Conservation (phyloP, 139 green algal species). For the Marvania coccoides region DNA sequence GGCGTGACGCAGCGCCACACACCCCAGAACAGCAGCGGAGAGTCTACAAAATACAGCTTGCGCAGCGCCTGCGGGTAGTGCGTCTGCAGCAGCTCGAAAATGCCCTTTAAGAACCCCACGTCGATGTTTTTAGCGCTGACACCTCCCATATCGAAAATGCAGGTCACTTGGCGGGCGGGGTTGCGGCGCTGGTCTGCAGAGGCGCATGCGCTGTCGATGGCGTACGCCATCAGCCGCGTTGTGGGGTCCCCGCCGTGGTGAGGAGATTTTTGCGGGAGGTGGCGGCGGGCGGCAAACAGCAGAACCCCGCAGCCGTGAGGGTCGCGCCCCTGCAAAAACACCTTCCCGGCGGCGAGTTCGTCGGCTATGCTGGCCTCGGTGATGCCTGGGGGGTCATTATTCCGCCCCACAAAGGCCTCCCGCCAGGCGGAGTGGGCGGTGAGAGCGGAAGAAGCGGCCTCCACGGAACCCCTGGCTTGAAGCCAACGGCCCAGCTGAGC, state of each 20-base stretch:
- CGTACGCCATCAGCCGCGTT: conserved; percentile 31
- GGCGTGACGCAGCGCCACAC: conserved; percentile 54
- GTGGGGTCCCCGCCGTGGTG: conserved; percentile 13
- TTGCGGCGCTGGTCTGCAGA: conserved; percentile 15
- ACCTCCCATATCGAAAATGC: conserved; percentile 44
- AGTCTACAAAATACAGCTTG: conserved; percentile 49
- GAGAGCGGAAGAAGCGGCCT: conserved; percentile 12
- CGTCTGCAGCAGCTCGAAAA: conserved; percentile 53
- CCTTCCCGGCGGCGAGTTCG: conserved; percentile 32
- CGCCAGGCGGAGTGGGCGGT: conserved; percentile 29
- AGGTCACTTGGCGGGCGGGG: conserved; percentile 17
- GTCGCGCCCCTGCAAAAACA: conserved; percentile 37
- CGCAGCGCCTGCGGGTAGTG: conserved; percentile 53
- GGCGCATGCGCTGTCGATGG: conserved; percentile 29
- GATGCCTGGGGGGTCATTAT: not conserved
- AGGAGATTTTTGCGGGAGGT: not conserved
- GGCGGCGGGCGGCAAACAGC: conserved; percentile 16
- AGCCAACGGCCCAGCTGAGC: conserved; percentile 22
- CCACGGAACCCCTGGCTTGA: not conserved
- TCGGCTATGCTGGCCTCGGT: conserved; percentile 22
- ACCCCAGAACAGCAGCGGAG: conserved; percentile 53
- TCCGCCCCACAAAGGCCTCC: not conserved
- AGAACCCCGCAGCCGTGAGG: conserved; percentile 22
- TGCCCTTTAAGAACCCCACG: conserved; percentile 26
- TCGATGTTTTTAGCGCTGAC: conserved; percentile 39